Evolutionary conservation across 1,284 basidiomycete genomes (phyloP).

Genomic region (Gymnopus androsaceus): DNA sequence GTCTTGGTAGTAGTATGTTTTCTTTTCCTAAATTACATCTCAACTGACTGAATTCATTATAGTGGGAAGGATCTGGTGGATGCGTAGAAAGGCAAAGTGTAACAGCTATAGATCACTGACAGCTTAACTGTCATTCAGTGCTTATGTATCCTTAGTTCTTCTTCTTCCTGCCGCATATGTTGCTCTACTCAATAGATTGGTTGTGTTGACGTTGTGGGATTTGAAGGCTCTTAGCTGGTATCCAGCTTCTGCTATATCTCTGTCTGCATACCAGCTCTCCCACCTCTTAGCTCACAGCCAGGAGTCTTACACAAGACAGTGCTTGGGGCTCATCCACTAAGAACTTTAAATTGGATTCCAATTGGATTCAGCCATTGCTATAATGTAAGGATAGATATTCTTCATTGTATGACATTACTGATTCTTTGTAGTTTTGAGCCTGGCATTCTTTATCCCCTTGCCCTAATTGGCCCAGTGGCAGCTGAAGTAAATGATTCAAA

Average conservation of each 20-base stretch:
- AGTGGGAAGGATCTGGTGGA: constrained; percentile 4
- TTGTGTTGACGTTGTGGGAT: too few species aligned
- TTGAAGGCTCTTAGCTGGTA: too few species aligned
- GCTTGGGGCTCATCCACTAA: not conserved
- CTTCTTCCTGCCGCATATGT: too few species aligned
- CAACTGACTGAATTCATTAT: not conserved
- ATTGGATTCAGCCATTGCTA: constrained; percentile 1
- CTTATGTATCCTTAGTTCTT: too few species aligned
- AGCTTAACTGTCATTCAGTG: too few species aligned
- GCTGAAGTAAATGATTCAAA: not conserved
- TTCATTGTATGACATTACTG: too few species aligned
- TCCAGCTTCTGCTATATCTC: too few species aligned
- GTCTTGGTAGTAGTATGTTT: not conserved
- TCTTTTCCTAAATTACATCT: not conserved
- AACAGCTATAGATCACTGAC: too few species aligned
- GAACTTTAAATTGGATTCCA: not conserved
- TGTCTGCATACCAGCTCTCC: too few species aligned
- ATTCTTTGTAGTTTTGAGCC: not conserved
- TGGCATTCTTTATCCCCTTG: not conserved
- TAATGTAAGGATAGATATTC: not conserved
- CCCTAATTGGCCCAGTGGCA: not conserved
- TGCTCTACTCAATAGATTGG: too few species aligned
- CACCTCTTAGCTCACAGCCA: too few species aligned
- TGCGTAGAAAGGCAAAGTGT: not conserved
- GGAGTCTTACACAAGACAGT: too few species aligned